A percentile compares a stretch with the other conserved stretches of the same genome.
Evolutionary conservation across 768 basidiomycete species (phyloP).

Genomic region (Agrocybe chaxingu): DNA sequence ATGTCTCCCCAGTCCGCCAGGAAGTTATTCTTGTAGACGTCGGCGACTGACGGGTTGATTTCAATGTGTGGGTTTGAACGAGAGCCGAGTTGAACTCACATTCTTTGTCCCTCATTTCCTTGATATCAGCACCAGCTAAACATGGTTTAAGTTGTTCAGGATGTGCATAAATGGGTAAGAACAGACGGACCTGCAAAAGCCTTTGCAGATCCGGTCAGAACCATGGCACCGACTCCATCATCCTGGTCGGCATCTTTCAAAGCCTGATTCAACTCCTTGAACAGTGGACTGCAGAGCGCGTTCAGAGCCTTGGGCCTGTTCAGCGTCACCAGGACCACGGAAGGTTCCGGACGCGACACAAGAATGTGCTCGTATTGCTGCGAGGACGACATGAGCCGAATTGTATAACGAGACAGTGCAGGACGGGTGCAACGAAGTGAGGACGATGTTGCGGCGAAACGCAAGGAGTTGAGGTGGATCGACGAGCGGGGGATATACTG

Average conservation of each 20-base stretch:
- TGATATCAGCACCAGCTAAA: slow-evolving; percentile 94
- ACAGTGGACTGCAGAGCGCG: slow-evolving; percentile 78
- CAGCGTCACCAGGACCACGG: slow-evolving; percentile 77
- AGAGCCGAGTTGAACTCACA: slow-evolving; percentile 47
- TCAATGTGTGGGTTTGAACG: neutral
- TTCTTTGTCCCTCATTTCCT: slow-evolving; percentile 97
- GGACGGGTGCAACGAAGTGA: slow-evolving; percentile 1
- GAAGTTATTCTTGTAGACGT: slow-evolving; percentile 85
- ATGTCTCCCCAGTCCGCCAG: slow-evolving; percentile 81
- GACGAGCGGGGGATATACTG: slow-evolving; percentile 16
- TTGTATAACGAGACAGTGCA: slow-evolving; percentile 6
- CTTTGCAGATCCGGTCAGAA: slow-evolving; percentile 87
- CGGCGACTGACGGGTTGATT: slow-evolving; percentile 50
- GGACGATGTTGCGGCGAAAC: slow-evolving; percentile 3
- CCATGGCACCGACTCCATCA: slow-evolving; percentile 72
- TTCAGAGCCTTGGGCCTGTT: slow-evolving; percentile 91
- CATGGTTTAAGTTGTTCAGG: neutral
- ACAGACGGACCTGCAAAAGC: slow-evolving; percentile 87
- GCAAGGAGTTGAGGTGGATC: slow-evolving; percentile 8
- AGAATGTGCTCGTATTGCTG: slow-evolving; percentile 61
- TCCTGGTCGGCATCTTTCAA: slow-evolving; percentile 70
- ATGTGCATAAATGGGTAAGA: neutral
- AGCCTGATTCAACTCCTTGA: slow-evolving; percentile 79
- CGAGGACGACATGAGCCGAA: slow-evolving; percentile 48
- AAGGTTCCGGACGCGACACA: slow-evolving; percentile 62